Conservation (phyloP, 2,329 filamentous ascomycete genomes). For the Verticillium albo-atrum region DNA sequence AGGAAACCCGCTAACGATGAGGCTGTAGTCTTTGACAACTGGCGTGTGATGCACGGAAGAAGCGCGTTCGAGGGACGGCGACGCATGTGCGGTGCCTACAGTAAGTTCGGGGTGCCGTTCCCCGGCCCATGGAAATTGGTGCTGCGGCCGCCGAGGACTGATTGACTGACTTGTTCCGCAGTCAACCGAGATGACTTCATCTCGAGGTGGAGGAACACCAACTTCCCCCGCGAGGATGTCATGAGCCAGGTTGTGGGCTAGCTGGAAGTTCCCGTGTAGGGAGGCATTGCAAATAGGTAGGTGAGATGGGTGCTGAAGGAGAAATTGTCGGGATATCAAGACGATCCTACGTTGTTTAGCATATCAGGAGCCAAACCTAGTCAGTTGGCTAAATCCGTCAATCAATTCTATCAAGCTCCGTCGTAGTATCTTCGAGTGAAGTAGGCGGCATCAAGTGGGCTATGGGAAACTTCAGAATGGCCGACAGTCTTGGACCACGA, state of each 20-base stretch:
- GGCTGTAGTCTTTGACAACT: slow-evolving; percentile 82
- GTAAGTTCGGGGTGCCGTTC: slow-evolving; percentile 46
- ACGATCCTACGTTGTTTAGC: too few relatives aligned
- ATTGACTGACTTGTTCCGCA: slow-evolving; percentile 25
- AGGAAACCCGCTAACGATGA: slow-evolving; percentile 1
- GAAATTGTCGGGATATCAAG: not conserved
- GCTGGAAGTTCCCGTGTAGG: not conserved
- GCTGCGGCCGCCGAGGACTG: not conserved
- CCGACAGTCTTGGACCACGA: too few relatives aligned
- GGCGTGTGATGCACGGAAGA: slow-evolving; percentile 86
- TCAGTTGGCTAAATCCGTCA: too few relatives aligned
- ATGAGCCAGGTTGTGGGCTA: slow-evolving; percentile 19
- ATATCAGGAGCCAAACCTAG: too few relatives aligned
- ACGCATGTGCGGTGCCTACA: slow-evolving; percentile 87
- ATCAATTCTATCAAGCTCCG: too few relatives aligned
- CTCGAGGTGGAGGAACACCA: slow-evolving; percentile 70
- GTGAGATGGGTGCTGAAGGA: not conserved
- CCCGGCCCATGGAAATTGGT: not conserved
- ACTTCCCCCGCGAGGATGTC: slow-evolving; percentile 47
- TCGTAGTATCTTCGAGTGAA: too few relatives aligned
- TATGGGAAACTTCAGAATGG: too few relatives aligned
- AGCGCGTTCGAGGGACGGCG: slow-evolving; percentile 77
- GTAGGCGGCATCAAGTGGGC: too few relatives aligned
- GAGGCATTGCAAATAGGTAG: not conserved
- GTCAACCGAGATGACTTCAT: slow-evolving; percentile 78